Conservation (phyloP, 257 asterid genomes). For the Fraxinus quadrangulata region DNA sequence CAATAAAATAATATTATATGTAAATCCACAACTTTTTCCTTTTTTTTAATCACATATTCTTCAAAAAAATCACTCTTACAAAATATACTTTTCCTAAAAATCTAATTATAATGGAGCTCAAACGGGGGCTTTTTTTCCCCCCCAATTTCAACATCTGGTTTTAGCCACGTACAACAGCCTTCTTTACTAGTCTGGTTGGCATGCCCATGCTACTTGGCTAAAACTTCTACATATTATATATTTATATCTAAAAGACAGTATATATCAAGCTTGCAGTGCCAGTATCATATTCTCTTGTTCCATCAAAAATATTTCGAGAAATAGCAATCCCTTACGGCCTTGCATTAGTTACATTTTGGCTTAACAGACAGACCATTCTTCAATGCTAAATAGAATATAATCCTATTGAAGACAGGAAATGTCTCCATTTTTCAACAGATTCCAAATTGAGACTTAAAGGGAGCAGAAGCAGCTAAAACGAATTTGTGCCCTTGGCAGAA, state of each 20-base stretch:
- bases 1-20: no score
- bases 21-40: no score
- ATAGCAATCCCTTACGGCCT: not conserved
- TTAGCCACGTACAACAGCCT: conserved; percentile 29
- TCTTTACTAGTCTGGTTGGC: conserved; percentile 40
- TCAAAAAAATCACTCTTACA: no score
- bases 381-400: not conserved
- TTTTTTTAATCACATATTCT: no score
- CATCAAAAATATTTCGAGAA: conserved; percentile 14
- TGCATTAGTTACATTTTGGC: conserved; percentile 13
- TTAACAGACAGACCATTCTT: conserved; percentile 14
- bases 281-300: not conserved
- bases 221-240: conserved; percentile 39
- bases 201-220: conserved; percentile 46
- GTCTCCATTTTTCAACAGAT: conserved; percentile 14
- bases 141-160: conserved; percentile 31
- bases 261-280: conserved; percentile 16
- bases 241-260: conserved; percentile 28
- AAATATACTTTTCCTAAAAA: no score
- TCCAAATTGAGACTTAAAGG: not conserved
- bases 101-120: no score
- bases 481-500: not conserved
- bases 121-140: not conserved
- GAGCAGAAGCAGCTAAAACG: not conserved
- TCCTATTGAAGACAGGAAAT: conserved; percentile 16